phyloP scores from a whole-genome alignment of 345 rosid genomes.

The Syzygium aqueum region DNA sequence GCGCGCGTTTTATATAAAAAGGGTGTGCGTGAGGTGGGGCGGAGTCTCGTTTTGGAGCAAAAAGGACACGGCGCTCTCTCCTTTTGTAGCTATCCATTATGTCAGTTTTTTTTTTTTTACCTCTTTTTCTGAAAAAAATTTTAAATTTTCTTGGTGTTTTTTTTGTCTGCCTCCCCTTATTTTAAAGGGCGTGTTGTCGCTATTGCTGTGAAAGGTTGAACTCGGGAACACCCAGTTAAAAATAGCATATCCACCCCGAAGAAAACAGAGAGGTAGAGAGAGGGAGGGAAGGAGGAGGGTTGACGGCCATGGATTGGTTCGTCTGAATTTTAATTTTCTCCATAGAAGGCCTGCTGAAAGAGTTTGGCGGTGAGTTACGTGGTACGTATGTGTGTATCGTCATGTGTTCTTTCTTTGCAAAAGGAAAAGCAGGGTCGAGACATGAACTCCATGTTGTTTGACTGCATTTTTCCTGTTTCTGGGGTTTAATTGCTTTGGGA shows the following conservation, averaged over 20 bases:
- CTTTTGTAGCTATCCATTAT: slow-evolving; percentile 30
- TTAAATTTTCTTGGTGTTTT: not conserved
- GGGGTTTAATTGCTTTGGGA: not conserved
- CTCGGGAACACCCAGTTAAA: not conserved
- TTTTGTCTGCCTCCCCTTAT: not conserved
- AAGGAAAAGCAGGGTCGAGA: not conserved
- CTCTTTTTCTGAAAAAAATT: no score
- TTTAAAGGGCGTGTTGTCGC: not conserved
- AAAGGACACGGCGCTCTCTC: slow-evolving; percentile 36
- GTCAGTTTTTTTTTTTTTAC: slow-evolving; percentile 18
- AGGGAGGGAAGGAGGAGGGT: not conserved
- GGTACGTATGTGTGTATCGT: not conserved
- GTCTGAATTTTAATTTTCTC: slow-evolving; percentile 9
- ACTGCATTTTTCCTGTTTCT: not conserved
- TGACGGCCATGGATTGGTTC: slow-evolving; percentile 17
- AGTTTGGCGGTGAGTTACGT: slow-evolving; percentile 23
- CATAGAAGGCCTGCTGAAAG: slow-evolving; percentile 1
- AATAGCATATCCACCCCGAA: not conserved
- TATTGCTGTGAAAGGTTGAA: not conserved
- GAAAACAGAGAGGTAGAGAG: not conserved
- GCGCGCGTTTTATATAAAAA: not conserved
- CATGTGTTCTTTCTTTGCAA: not conserved
- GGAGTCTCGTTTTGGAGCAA: slow-evolving; percentile 10
- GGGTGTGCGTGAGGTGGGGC: not conserved
- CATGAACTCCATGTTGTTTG: not conserved